Percentiles rank a stretch among this genome's conserved stretches.
Conservation (phyloP, 148 eudicot species). For the Pharnaceum exiguum region DNA sequence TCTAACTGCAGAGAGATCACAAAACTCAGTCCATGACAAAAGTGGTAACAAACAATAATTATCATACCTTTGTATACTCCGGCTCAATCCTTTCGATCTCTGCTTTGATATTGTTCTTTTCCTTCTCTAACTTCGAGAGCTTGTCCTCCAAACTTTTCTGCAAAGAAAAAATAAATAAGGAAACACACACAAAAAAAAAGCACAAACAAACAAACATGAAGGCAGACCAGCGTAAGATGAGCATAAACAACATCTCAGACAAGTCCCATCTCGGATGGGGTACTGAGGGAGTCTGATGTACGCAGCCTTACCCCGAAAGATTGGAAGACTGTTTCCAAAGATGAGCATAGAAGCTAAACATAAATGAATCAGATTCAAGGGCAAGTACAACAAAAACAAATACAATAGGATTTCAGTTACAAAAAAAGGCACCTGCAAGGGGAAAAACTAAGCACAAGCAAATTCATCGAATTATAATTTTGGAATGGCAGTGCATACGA, state of each 20-base stretch:
- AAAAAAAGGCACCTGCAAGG: too few relatives aligned
- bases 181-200: constrained; percentile 10
- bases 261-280: too few relatives aligned
- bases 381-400: too few relatives aligned
- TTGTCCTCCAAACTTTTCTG: constrained; percentile 86
- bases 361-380: too few relatives aligned
- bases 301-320: too few relatives aligned
- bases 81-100: constrained; percentile 65
- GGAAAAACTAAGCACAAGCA: too few relatives aligned
- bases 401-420: too few relatives aligned
- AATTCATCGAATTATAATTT: background rate
- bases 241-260: too few relatives aligned
- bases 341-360: too few relatives aligned
- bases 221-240: background rate
- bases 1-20: constrained; percentile 48
- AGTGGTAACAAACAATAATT: background rate
- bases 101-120: constrained; percentile 53
- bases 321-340: too few relatives aligned
- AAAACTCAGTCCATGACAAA: constrained; percentile 2
- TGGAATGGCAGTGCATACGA: background rate
- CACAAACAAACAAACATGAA: constrained; percentile 3
- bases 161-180: constrained; percentile 12
- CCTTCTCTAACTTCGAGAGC: constrained; percentile 58
- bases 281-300: too few relatives aligned
- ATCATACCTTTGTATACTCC: constrained; percentile 56